Evolutionary conservation across 192 early-diverging fungal genomes (phyloP).

Genomic region (Backusella tuberculispora): DNA sequence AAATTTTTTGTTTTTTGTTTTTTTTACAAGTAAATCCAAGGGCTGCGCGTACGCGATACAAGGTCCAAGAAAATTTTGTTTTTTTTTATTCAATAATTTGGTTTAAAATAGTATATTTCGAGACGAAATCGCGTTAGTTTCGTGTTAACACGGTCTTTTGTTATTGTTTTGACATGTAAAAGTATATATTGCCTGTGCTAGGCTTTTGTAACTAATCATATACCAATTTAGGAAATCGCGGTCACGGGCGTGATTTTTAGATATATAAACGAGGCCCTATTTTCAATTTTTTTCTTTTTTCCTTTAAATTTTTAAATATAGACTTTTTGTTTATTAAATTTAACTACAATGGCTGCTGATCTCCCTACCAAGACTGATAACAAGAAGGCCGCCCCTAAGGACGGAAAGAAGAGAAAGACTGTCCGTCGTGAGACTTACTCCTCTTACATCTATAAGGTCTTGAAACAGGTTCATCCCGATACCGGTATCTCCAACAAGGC

Average conservation of each 20-base stretch:
- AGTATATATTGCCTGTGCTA: neutral
- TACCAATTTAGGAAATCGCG: slow-evolving; percentile 1
- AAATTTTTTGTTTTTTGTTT: neutral
- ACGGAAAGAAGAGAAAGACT: slow-evolving; percentile 72
- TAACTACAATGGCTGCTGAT: slow-evolving; percentile 37
- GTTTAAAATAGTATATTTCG: neutral
- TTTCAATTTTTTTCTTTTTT: slow-evolving; percentile 33
- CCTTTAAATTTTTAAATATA: slow-evolving; percentile 21
- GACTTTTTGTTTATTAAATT: neutral
- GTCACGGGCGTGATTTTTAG: slow-evolving; percentile 10
- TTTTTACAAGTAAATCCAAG: neutral
- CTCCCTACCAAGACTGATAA: slow-evolving; percentile 36
- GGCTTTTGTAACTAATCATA: neutral
- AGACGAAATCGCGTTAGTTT: slow-evolving; percentile 27
- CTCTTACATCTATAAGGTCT: slow-evolving; percentile 96
- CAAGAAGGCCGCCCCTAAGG: slow-evolving; percentile 71
- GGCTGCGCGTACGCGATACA: neutral
- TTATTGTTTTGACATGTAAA: neutral
- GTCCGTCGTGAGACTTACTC: slow-evolving; percentile 89
- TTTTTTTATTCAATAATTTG: slow-evolving; percentile 11
- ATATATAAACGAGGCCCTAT: neutral
- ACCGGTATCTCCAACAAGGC: slow-evolving; percentile 98
- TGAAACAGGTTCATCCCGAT: slow-evolving; percentile 97
- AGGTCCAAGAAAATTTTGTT: slow-evolving; percentile 13
- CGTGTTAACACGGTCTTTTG: slow-evolving; percentile 20